Base-by-base conservation (phyloP, 495 filamentous ascomycete species). In the Talaromyces trachyspermus region DNA sequence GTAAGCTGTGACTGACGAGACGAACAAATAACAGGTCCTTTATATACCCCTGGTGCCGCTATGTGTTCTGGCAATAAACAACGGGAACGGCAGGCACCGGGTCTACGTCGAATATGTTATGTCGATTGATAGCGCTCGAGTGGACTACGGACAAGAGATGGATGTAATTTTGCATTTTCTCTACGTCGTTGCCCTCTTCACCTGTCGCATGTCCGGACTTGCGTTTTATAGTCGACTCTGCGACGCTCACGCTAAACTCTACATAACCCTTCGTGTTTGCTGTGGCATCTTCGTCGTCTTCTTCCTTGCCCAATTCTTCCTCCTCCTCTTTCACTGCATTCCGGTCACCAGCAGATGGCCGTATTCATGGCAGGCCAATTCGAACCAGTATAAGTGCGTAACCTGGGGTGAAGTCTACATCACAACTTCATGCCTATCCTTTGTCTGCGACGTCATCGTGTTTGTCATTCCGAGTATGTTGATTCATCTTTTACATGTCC, bases 331-430 rank as follows among this genome's bases (percentile, higher is more conserved):
- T 17, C 42, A 44, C 12, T 44, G 42, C 42, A 27, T 44, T 9
- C 42, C 42, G 14, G 42, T 44, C 7, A 44, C 42, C 18, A 26
- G 42, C 26, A 18, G 10, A 44, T 44, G 42, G 42, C 42, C 42
- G 19, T 44, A 44, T 32, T 44, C 42, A 7, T 44, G 42, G 68
- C 67, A 72, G 47, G 12, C 22, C 2, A 58, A 61, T 22, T 50
- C 48, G 5, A 51, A 45, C 8, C 36, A 54, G 4, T 73, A 69
- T 39, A 54, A 44, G 2, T 73, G 70, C 50, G 44, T 72, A 7
- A 49, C 58, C 4, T 72, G 70, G 70, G 70, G 69, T 2, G 35
- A 63, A 4, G 68, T 73, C 5, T 73, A 73, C 45, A 61, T 62
- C 1, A 64, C 66, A 26, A 73, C 70, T 50, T 72, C 69, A 4